Base-by-base conservation (phyloP, 139 green algal genomes). In the Coccomyxa sp. region DNA sequence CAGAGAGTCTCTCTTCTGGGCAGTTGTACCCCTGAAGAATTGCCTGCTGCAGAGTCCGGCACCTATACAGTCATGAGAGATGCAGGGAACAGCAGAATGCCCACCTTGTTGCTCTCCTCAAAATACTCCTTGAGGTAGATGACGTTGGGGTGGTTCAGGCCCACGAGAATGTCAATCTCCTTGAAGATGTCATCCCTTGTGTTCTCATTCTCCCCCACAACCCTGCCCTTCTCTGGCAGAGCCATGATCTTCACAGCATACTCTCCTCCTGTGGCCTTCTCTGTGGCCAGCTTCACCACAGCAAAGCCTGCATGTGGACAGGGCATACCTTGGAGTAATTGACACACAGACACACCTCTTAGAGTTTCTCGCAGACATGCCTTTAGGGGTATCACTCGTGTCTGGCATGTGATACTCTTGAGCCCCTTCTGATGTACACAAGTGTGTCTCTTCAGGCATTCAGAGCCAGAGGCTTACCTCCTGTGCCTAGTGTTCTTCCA, bases 161-260 rank as follows among this genome's bases (percentile, higher is more conserved):
- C 83, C 36, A 93, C 91, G 38, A 96, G 80, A 34, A 97, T 95
- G 78, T 96, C 90, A 74, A 97, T 97, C 77, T 97, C 93, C 82
- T 97, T 97, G 83, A 95, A 95, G 31, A 97, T 94, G 87, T 97
- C 93, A 70, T 91, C 90, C 0, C 88, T 58, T 16, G 89, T 92
- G 86, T 87, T 93, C 71, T 96, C 93, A 77, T 91, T 92, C 80
- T 93, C 91, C 4, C 77, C 84, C 29, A 86, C 81, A 29, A 87
- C 79, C 74, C 86, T 84, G 2, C 83, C 71, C 8, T 39, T 70
- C 64, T 77, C 76, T 34, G 93, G 91, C 68, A 97, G 82, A 0
- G 84, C 88, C 93, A 97, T 97, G 80, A 97, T 95, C 81, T 97
- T 97, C 79, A 90, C 91, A 10, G 93, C 93, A 82, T 85, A 95